Evolutionary conservation across 495 filamentous ascomycete species (phyloP).

Genomic region (Aspergillus nanangensis): DNA sequence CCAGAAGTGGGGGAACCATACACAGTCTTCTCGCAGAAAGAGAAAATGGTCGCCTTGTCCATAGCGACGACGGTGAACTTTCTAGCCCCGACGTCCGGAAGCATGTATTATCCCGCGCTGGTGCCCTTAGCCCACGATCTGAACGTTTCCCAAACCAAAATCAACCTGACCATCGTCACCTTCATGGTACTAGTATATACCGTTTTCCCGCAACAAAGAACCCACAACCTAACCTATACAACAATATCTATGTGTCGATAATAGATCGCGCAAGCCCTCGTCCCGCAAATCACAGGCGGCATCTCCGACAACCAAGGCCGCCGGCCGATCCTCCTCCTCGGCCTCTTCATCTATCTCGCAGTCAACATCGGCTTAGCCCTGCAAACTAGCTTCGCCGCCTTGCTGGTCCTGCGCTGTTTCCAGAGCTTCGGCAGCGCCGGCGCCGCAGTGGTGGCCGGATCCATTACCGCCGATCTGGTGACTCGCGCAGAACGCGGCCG

Average conservation of each 20-base stretch:
- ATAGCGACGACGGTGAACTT: neutral
- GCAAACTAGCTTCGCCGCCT: neutral
- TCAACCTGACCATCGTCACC: constrained; percentile 35
- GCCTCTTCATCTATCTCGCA: neutral
- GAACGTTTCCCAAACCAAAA: constrained; percentile 19
- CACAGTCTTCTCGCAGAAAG: neutral
- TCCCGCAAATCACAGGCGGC: constrained; percentile 34
- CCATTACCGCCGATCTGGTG: constrained; percentile 27
- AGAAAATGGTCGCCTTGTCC: neutral
- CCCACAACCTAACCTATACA: too few species aligned
- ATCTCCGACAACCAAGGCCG: constrained; percentile 36
- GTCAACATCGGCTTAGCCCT: neutral
- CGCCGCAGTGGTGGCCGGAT: constrained; percentile 22
- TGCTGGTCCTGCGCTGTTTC: neutral
- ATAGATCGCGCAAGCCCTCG: constrained; percentile 36
- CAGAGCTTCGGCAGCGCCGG: neutral
- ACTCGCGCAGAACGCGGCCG: constrained; percentile 30
- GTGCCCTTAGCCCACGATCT: constrained; percentile 18
- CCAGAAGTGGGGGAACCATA: too few species aligned
- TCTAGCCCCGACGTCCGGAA: neutral
- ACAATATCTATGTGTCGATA: too few species aligned
- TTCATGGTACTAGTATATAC: constrained; percentile 21
- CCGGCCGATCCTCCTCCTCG: constrained; percentile 29
- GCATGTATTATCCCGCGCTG: constrained; percentile 18
- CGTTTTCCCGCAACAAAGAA: neutral